Evolutionary conservation across 2,329 filamentous ascomycete species (phyloP), one percentile per base, ranked within the genome.

Genomic region (Fusarium sp.): DNA sequence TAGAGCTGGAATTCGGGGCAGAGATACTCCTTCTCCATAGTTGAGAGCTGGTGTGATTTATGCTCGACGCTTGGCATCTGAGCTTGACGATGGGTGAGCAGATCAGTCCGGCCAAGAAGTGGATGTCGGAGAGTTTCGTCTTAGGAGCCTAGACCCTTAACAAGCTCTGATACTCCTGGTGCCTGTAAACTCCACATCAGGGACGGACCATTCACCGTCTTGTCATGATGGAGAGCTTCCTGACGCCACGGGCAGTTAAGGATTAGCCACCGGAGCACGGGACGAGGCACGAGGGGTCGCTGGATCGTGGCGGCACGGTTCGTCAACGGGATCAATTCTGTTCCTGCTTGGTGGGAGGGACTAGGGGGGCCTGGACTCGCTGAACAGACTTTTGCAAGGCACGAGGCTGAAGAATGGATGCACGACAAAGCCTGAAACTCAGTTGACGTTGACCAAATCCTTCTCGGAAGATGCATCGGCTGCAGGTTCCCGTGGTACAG

Each of bases 401-500:
- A 71, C 38, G 35, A 53, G 60, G 68, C 68, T 72, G 58, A 66
- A 69, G 68, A 71, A 66, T 46, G 58, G 42, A 64, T 61, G 61
- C 51, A 61, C 51, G 16, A 36, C 44, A 73, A 67, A 67, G 70
- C 49, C 70, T 64, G 59, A 68, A 58, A 59, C 31, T 58, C 62
- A 59, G 53, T 31, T 59, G 58, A 61, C 62, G 58, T 53, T 31
- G 58, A 64, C 44, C 27, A 51, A 62, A 53, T 31, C 38, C 49
- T 56, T 24, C 38, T 40, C 46, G 20, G 42, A 64, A 59, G 44
- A 62, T 70, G 61, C 57, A 27, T 38, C 29, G 38, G 44, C 71
- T 73, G 71, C 68, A 74, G 46, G 68, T 74, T 72, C 71, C 71
- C 71, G 71, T 61, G 33, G 56, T 38, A 31, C 36, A 62, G 59